Evolutionary conservation across 257 asterid genomes (phyloP).

Genomic region (Solanum raphanifolium): DNA sequence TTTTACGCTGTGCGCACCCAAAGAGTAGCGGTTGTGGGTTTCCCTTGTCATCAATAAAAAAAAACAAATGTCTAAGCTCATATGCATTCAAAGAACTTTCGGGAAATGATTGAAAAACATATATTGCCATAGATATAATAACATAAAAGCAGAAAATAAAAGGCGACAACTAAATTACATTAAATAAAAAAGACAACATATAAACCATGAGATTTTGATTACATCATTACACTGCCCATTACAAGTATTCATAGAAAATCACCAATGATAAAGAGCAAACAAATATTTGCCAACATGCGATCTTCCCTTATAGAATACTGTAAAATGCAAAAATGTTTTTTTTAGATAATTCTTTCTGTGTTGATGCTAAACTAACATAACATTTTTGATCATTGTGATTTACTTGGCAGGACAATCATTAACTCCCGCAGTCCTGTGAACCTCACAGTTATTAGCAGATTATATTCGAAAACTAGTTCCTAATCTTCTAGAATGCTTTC

Average conservation of each 20-base stretch:
- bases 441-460: neutral
- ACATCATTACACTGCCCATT: neutral
- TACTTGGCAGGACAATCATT: neutral
- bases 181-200: neutral
- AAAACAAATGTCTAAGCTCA: too few species aligned
- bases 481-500: conserved; percentile 24
- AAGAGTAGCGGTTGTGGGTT: too few species aligned
- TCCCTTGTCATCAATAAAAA: too few species aligned
- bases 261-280: neutral
- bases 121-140: neutral
- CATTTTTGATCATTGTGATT: neutral
- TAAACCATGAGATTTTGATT: neutral
- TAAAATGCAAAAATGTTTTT: neutral
- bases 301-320: neutral
- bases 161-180: neutral
- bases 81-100: neutral
- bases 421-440: neutral
- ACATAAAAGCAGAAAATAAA: neutral
- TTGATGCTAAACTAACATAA: neutral
- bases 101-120: neutral
- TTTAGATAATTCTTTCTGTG: neutral
- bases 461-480: neutral
- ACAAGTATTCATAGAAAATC: neutral
- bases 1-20: too few species aligned
- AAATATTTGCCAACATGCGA: neutral